Conservation (phyloP, 2,329 filamentous ascomycete species). For the Ophiocordyceps robertsii region DNA sequence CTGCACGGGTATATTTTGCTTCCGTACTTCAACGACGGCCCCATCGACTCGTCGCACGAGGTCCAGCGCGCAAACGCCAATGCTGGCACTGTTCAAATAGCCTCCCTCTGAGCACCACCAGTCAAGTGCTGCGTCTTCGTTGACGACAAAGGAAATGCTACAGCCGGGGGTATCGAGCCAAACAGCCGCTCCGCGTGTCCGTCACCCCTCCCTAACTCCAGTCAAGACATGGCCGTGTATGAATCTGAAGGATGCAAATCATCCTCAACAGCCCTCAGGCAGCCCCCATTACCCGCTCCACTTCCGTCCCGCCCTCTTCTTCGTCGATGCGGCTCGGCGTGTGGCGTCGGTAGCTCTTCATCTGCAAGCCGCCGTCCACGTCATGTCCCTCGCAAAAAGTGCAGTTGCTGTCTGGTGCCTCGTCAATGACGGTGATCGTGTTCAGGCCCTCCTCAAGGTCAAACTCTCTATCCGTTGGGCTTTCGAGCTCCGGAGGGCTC, state of each 20-base stretch:
- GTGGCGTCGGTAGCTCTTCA: conserved; percentile 20
- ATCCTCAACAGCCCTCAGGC: not conserved
- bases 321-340: conserved; percentile 22
- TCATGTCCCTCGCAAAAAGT: conserved; percentile 15
- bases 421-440: conserved; percentile 7
- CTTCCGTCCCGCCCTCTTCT: conserved; percentile 18
- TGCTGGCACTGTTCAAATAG: too few species aligned
- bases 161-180: conserved; percentile 3
- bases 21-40: too few species aligned
- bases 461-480: conserved; percentile 15
- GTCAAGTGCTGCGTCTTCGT: too few species aligned
- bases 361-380: conserved; percentile 19
- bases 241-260: too few species aligned
- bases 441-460: conserved; percentile 9
- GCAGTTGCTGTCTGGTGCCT: conserved; percentile 15
- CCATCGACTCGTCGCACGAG: too few species aligned
- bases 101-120: too few species aligned
- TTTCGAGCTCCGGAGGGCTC: conserved; percentile 23
- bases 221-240: too few species aligned
- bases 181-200: not conserved
- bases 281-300: not conserved
- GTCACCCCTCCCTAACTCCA: too few species aligned
- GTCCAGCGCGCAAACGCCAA: too few species aligned
- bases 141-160: not conserved
- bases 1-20: too few species aligned